A percentile compares a stretch with the other conserved stretches of the same genome.
Evolutionary conservation across 2,329 filamentous ascomycete species (phyloP).

Genomic region (Ophiocordyceps camponoti-saundersi): DNA sequence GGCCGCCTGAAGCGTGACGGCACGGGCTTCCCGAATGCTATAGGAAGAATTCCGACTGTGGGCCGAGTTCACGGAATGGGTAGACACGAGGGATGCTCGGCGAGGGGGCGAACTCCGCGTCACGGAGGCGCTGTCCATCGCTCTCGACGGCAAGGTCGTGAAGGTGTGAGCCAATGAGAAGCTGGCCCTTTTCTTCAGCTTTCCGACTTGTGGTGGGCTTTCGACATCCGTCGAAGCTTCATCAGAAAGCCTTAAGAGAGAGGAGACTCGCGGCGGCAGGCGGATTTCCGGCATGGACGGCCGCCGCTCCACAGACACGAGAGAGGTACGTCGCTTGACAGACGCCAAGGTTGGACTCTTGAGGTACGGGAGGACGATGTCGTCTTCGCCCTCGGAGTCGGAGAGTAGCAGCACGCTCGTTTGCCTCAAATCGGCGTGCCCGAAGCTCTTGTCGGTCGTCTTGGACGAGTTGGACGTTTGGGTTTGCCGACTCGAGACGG

Average conservation of each 20-base stretch:
- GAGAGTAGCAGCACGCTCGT: slow-evolving; percentile 40
- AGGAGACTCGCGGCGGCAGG: slow-evolving; percentile 1
- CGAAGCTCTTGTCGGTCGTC: slow-evolving; percentile 26
- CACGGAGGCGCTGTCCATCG: not conserved
- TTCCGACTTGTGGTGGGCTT: not conserved
- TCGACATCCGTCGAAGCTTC: slow-evolving; percentile 2
- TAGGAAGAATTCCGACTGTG: slow-evolving; percentile 14
- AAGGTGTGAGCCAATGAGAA: slow-evolving; percentile 23
- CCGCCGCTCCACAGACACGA: not conserved
- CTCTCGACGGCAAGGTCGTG: slow-evolving; percentile 9
- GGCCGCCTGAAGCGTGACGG: slow-evolving; percentile 18
- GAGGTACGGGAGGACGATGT: slow-evolving; percentile 3
- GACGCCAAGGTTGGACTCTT: not conserved
- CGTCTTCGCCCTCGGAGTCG: slow-evolving; percentile 33
- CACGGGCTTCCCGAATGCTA: slow-evolving; percentile 21
- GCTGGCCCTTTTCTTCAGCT: slow-evolving; percentile 18
- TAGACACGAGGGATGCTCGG: slow-evolving; percentile 18
- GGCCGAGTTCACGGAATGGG: slow-evolving; percentile 16
- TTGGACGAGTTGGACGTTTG: slow-evolving; percentile 35
- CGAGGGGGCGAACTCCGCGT: slow-evolving; percentile 9
- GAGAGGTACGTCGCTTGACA: not conserved
- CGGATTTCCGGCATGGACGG: slow-evolving; percentile 1
- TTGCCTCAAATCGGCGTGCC: slow-evolving; percentile 33
- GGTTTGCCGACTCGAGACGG: slow-evolving; percentile 37
- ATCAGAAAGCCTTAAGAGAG: slow-evolving; percentile 5